phyloP scores from a whole-genome alignment of 2,329 filamentous ascomycete genomes.

The Neofusicoccum cordaticola region DNA sequence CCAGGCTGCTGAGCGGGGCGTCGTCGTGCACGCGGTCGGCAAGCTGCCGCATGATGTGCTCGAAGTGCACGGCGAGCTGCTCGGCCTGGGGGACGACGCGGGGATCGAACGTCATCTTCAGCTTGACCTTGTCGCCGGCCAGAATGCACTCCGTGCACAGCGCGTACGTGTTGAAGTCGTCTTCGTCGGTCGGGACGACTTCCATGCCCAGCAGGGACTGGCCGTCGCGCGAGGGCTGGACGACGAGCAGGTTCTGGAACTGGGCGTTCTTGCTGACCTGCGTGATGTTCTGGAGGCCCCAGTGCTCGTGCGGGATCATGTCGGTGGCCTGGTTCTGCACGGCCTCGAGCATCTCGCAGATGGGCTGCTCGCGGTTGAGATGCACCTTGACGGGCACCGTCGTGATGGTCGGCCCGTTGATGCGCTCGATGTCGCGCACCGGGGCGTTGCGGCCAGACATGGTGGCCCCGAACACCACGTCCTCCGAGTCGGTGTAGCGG shows the following conservation, averaged over 20 bases:
- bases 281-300: not conserved
- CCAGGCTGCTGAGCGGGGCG: not conserved
- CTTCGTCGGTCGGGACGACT: slow-evolving; percentile 1
- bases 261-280: not conserved
- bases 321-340: not conserved
- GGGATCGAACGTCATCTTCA: slow-evolving; percentile 1
- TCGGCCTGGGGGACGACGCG: not conserved
- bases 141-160: slow-evolving; percentile 20
- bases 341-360: slow-evolving; percentile 15
- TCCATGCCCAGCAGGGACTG: slow-evolving; percentile 14
- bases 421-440: slow-evolving; percentile 20
- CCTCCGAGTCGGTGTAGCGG: slow-evolving; percentile 22
- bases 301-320: not conserved
- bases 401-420: slow-evolving; percentile 29
- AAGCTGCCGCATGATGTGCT: not conserved
- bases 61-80: slow-evolving; percentile 1
- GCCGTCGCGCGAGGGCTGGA: not conserved
- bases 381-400: slow-evolving; percentile 26
- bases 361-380: slow-evolving; percentile 10
- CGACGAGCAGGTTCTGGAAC: slow-evolving; percentile 9
- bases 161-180: slow-evolving; percentile 4
- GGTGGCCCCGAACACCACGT: slow-evolving; percentile 28
- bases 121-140: not conserved
- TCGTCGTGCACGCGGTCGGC: slow-evolving; percentile 3
- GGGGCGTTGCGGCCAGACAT: slow-evolving; percentile 26